These are phyloP conservation scores for Didymella lethalis DNA, from an alignment of 2,329 filamentous ascomycete species.

Conservation along the genomic window DNA sequence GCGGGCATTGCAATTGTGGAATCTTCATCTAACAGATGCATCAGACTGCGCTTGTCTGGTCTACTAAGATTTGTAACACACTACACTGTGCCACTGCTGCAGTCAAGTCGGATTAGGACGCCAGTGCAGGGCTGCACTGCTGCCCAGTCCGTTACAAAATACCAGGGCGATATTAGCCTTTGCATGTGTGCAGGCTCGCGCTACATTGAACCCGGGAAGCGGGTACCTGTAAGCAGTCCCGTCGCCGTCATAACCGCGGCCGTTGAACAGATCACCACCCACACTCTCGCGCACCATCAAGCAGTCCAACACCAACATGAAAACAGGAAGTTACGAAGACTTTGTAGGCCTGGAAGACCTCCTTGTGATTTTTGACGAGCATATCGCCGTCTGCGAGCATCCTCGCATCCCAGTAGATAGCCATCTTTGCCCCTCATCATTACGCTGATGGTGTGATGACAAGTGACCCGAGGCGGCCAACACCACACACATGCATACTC, in stretches of 20 bases:
- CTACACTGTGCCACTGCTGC: slow-evolving; percentile 14
- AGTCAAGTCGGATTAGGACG: slow-evolving; percentile 20
- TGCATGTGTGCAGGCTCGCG: background rate
- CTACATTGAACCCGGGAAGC: slow-evolving; percentile 27
- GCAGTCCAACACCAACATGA: background rate
- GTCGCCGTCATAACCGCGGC: slow-evolving; percentile 36
- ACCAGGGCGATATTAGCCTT: slow-evolving; percentile 17
- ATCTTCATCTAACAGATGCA: slow-evolving; percentile 18
- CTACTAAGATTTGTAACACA: slow-evolving; percentile 9
- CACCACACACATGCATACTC: slow-evolving; percentile 26
- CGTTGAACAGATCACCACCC: slow-evolving; percentile 26
- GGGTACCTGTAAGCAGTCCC: slow-evolving; percentile 30
- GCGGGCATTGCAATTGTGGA: slow-evolving; percentile 17
- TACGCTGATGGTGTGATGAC: slow-evolving; percentile 20
- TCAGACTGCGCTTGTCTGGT: slow-evolving; percentile 10
- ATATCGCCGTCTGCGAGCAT: background rate
- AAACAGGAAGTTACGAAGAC: background rate
- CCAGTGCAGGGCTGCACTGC: slow-evolving; percentile 35
- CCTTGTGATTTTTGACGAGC: background rate
- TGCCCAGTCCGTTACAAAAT: slow-evolving; percentile 44
- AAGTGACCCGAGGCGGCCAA: slow-evolving; percentile 3
- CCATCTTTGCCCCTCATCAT: slow-evolving; percentile 30
- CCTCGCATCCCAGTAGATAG: slow-evolving; percentile 5
- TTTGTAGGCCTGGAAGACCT: background rate
- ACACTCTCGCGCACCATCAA: slow-evolving; percentile 1